phyloP scores from a whole-genome alignment of 805 yeast genomes.

The Torulaspora indica region DNA sequence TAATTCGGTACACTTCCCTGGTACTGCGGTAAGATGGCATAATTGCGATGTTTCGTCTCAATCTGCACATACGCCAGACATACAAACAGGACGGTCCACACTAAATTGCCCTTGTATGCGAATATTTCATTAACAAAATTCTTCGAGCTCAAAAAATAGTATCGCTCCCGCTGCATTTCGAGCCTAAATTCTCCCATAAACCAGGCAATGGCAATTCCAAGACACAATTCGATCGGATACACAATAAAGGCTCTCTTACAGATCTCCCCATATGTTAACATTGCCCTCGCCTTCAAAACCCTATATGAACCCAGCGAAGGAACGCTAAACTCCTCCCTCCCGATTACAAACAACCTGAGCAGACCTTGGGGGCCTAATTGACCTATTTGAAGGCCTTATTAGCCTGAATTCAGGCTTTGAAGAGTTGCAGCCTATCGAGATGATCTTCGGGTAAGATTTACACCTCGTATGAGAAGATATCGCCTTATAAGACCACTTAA shows the following conservation, averaged over 20 bases:
- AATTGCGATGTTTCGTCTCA: conserved; percentile 8
- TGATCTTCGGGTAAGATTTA: conserved; percentile 3
- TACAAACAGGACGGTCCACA: conserved; percentile 29
- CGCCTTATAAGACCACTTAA: background rate
- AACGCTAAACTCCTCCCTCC: background rate
- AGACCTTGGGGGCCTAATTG: background rate
- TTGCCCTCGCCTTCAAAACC: background rate
- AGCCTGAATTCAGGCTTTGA: background rate
- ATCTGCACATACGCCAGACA: conserved; percentile 22
- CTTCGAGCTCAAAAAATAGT: conserved; percentile 27
- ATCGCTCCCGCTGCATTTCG: conserved; percentile 16
- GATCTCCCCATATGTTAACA: background rate
- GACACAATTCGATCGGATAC: conserved; percentile 18
- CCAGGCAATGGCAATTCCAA: conserved; percentile 21
- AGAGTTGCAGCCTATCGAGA: background rate
- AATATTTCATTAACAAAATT: conserved; percentile 34
- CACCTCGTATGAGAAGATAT: conserved; percentile 2
- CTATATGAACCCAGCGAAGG: background rate
- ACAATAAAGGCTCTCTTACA: conserved; percentile 9
- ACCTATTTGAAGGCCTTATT: background rate
- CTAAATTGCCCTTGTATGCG: conserved; percentile 36
- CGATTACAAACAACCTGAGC: background rate
- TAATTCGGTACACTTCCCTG: background rate
- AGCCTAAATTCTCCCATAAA: conserved; percentile 19
- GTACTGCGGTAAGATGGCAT: background rate